A percentile compares a stretch with the other conserved stretches of the same genome.
Conservation (phyloP, 2,329 filamentous ascomycete genomes). For the Blastomyces parvus region DNA sequence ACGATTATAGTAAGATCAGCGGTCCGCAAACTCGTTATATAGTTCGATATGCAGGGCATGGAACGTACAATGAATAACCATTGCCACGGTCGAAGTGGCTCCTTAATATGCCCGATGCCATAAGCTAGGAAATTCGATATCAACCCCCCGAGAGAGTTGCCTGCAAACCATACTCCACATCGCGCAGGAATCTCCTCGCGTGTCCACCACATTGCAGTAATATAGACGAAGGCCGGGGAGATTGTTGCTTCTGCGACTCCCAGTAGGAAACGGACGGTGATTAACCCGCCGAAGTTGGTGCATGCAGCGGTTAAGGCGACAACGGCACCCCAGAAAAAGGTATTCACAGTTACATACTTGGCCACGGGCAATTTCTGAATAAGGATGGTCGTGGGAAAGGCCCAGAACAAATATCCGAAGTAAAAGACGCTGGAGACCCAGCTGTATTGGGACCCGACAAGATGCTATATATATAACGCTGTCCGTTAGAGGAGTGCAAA, state of each 20-base stretch:
- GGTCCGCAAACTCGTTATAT: neutral
- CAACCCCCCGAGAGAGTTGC: conserved; percentile 15
- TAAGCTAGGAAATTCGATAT: conserved; percentile 3
- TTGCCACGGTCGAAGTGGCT: conserved; percentile 42
- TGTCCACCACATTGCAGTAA: conserved; percentile 49
- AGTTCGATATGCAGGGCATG: neutral
- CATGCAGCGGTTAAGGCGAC: conserved; percentile 42
- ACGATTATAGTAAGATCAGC: neutral
- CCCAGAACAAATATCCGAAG: conserved; percentile 41
- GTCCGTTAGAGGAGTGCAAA: conserved; percentile 26
- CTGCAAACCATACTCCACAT: conserved; percentile 47
- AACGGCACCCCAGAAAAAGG: conserved; percentile 42
- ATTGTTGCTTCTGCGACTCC: conserved; percentile 49
- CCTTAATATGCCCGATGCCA: conserved; percentile 3
- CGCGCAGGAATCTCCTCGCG: conserved; percentile 48
- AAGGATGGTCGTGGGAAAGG: conserved; percentile 32
- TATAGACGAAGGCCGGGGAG: conserved; percentile 47
- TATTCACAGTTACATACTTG: conserved; percentile 40
- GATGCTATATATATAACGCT: conserved; percentile 27
- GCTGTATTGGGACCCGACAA: conserved; percentile 42
- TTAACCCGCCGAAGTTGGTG: conserved; percentile 41
- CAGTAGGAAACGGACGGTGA: conserved; percentile 45
- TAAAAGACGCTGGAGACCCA: conserved; percentile 46
- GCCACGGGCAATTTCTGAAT: conserved; percentile 42
- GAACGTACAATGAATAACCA: conserved; percentile 47